A percentile compares a stretch with the other conserved stretches of the same genome.
phyloP scores from a whole-genome alignment of 768 basidiomycete genomes.

The Panaeolus papilionaceus region DNA sequence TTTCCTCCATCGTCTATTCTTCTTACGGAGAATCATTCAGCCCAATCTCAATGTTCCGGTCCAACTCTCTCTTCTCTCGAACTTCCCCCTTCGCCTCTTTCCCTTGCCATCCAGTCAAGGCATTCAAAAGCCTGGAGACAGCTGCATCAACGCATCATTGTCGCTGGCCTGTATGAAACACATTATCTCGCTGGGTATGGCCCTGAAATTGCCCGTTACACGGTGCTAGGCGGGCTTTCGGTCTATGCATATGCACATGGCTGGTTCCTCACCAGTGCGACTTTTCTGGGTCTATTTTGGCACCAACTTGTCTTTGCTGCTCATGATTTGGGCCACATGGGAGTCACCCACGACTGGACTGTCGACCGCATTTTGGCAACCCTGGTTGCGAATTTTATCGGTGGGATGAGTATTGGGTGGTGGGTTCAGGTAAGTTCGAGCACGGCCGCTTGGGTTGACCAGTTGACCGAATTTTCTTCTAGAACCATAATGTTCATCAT shows the following conservation, averaged over 20 bases:
- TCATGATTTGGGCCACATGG: slow-evolving; percentile 96
- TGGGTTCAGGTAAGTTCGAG: slow-evolving; percentile 85
- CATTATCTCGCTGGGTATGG: slow-evolving; percentile 89
- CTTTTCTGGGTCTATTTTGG: slow-evolving; percentile 89
- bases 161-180: slow-evolving; percentile 88
- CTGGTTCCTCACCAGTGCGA: slow-evolving; percentile 78
- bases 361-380: slow-evolving; percentile 83
- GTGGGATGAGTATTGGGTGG: slow-evolving; percentile 96
- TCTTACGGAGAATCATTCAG: slow-evolving; percentile 54
- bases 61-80: slow-evolving; percentile 55
- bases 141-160: slow-evolving; percentile 75
- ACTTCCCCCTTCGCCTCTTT: slow-evolving; percentile 60
- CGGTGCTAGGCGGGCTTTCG: slow-evolving; percentile 62
- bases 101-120: slow-evolving; percentile 61
- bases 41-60: slow-evolving; percentile 27
- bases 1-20: slow-evolving; percentile 60
- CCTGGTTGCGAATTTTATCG: slow-evolving; percentile 82
- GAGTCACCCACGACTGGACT: slow-evolving; percentile 88
- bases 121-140: slow-evolving; percentile 82
- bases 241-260: slow-evolving; percentile 63
- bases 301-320: slow-evolving; percentile 93
- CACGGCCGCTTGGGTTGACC: not conserved
- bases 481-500: slow-evolving; percentile 98
- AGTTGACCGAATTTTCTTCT: slow-evolving; percentile 12
- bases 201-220: slow-evolving; percentile 84